A percentile compares a stretch with the other conserved stretches of the same genome.
These are phyloP conservation scores for Phytophthora brassicae DNA, from an alignment of 352 stramenopile species.

Conservation along the genomic window DNA sequence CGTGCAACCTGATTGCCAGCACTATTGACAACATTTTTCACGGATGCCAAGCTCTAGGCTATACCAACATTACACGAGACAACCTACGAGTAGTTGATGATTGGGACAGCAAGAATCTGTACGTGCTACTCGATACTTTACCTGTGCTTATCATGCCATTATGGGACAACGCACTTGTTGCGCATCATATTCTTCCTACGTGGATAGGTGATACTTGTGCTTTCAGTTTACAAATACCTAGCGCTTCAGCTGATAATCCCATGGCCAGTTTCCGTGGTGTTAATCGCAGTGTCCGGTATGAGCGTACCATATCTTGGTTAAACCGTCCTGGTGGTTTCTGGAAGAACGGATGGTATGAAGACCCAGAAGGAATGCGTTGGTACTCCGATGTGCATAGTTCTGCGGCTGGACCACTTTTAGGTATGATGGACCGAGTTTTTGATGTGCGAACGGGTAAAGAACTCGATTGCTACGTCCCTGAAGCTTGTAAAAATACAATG, in stretches of 20 bases:
- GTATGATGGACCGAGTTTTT: constrained; percentile 18
- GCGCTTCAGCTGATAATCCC: not conserved
- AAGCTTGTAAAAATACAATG: not conserved
- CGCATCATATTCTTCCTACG: constrained; percentile 29
- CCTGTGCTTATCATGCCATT: constrained; percentile 43
- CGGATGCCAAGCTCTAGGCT: constrained; percentile 13
- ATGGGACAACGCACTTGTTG: constrained; percentile 27
- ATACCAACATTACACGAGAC: constrained; percentile 23
- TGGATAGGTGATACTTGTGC: constrained; percentile 30
- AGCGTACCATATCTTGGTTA: constrained; percentile 16
- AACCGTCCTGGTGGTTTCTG: constrained; percentile 8
- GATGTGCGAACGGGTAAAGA: constrained; percentile 18
- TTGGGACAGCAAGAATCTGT: constrained; percentile 17
- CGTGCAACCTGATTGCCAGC: not conserved
- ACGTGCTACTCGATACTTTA: constrained; percentile 22
- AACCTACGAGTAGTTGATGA: constrained; percentile 24
- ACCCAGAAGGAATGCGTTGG: constrained; percentile 18
- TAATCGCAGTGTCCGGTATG: constrained; percentile 12
- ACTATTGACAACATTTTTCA: constrained; percentile 25
- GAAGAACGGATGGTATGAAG: constrained; percentile 31
- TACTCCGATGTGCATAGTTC: constrained; percentile 26
- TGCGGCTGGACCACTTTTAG: not conserved
- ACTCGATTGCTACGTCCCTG: constrained; percentile 2
- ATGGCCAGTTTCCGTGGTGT: constrained; percentile 8
- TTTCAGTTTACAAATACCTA: constrained; percentile 12